A percentile compares a stretch with the other conserved stretches of the same genome.
Evolutionary conservation across 805 yeast species (phyloP).

Genomic region (Candida awuae): DNA sequence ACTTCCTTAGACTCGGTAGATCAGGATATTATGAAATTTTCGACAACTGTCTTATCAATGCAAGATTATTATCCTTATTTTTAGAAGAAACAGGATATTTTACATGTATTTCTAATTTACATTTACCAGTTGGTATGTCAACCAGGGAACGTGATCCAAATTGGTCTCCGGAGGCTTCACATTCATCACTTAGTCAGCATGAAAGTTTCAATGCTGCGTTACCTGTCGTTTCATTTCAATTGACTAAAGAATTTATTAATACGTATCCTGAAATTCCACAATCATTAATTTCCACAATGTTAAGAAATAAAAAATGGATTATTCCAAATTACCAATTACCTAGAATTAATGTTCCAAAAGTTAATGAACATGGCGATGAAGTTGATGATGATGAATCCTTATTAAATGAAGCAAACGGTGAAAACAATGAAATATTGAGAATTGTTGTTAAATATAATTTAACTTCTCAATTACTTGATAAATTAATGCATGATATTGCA

Average conservation of each 20-base stretch:
- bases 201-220: constrained; percentile 60
- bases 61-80: constrained; percentile 56
- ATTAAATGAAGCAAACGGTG: constrained; percentile 30
- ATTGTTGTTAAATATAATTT: constrained; percentile 74
- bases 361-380: constrained; percentile 9
- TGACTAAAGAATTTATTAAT: constrained; percentile 48
- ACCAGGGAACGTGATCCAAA: constrained; percentile 23
- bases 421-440: constrained; percentile 59
- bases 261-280: constrained; percentile 79
- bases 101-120: constrained; percentile 71
- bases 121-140: constrained; percentile 42
- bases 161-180: constrained; percentile 7
- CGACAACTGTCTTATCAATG: constrained; percentile 56
- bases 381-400: constrained; percentile 26
- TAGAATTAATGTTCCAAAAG: constrained; percentile 15
- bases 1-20: constrained; percentile 61
- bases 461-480: constrained; percentile 51
- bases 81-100: constrained; percentile 60
- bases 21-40: constrained; percentile 65
- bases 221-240: constrained; percentile 84
- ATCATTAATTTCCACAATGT: constrained; percentile 57
- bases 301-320: constrained; percentile 79
- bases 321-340: constrained; percentile 87
- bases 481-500: constrained; percentile 54
- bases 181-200: constrained; percentile 24